Conservation (phyloP, 257 asterid genomes). For the Fraxinus cuspidata region DNA sequence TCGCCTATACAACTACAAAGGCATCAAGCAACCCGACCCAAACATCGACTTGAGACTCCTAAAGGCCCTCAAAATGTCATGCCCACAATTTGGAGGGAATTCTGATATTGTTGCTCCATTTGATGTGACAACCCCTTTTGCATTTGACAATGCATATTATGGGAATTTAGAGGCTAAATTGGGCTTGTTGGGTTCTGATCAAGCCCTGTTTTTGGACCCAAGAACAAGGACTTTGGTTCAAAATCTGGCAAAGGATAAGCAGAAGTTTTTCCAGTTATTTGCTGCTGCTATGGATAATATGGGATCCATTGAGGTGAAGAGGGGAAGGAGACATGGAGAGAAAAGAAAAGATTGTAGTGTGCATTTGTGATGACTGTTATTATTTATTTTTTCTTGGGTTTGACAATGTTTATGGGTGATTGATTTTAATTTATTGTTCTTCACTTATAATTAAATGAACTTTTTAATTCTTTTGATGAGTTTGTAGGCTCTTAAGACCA, state of each 20-base stretch:
- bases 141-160: slow-evolving; percentile 84
- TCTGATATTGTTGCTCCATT: slow-evolving; percentile 76
- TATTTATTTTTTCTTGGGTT: slow-evolving; percentile 16
- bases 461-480: no score
- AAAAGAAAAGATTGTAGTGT: slow-evolving; percentile 66
- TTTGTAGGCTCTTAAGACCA: no score
- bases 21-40: slow-evolving; percentile 68
- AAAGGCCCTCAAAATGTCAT: slow-evolving; percentile 79
- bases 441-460: no score
- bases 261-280: slow-evolving; percentile 67
- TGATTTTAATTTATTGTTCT: background rate
- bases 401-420: background rate
- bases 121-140: slow-evolving; percentile 89
- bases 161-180: slow-evolving; percentile 77
- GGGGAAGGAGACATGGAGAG: slow-evolving; percentile 81
- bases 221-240: slow-evolving; percentile 78
- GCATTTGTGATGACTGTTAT: slow-evolving; percentile 40
- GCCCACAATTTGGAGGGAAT: slow-evolving; percentile 84
- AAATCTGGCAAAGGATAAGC: slow-evolving; percentile 70
- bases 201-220: slow-evolving; percentile 66
- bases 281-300: slow-evolving; percentile 84
- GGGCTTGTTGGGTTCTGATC: slow-evolving; percentile 79
- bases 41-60: slow-evolving; percentile 68
- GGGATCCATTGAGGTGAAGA: slow-evolving; percentile 91
- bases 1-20: slow-evolving; percentile 67